Evolutionary conservation across 2,329 filamentous ascomycete species (phyloP).

Genomic region (Myriosclerotinia scirpicola): DNA sequence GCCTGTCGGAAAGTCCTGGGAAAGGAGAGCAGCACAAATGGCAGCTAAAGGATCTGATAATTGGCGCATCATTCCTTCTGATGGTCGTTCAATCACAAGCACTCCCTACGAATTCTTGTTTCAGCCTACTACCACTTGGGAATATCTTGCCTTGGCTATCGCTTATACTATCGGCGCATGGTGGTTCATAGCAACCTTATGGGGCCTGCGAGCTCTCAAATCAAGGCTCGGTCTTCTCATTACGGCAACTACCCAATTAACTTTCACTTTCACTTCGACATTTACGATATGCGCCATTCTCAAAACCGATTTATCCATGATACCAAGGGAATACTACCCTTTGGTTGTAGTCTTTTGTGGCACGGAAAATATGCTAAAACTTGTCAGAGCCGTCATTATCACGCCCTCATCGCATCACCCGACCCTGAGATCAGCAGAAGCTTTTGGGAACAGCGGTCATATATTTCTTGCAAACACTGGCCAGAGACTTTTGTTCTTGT

Average conservation of each 20-base stretch:
- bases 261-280: conserved; percentile 72
- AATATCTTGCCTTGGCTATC: conserved; percentile 61
- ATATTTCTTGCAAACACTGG: conserved; percentile 65
- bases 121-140: conserved; percentile 66
- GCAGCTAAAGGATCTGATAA: conserved; percentile 49
- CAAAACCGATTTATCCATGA: conserved; percentile 71
- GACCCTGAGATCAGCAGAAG: conserved; percentile 68
- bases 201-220: conserved; percentile 71
- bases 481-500: conserved; percentile 68
- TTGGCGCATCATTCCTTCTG: conserved; percentile 65
- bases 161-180: conserved; percentile 63
- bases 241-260: conserved; percentile 68
- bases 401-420: conserved; percentile 69
- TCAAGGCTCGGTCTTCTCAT: conserved; percentile 71
- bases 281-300: conserved; percentile 77
- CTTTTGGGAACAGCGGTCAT: conserved; percentile 71
- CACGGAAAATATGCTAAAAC: conserved; percentile 73
- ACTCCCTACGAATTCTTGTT: conserved; percentile 78
- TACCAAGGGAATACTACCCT: conserved; percentile 73
- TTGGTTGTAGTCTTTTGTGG: conserved; percentile 73
- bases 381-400: conserved; percentile 75
- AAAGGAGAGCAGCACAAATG: conserved; percentile 56
- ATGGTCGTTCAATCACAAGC: conserved; percentile 54
- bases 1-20: conserved; percentile 64
- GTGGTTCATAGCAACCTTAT: conserved; percentile 67